Conservation (phyloP, 768 basidiomycete genomes). For the Suillus subluteus region DNA sequence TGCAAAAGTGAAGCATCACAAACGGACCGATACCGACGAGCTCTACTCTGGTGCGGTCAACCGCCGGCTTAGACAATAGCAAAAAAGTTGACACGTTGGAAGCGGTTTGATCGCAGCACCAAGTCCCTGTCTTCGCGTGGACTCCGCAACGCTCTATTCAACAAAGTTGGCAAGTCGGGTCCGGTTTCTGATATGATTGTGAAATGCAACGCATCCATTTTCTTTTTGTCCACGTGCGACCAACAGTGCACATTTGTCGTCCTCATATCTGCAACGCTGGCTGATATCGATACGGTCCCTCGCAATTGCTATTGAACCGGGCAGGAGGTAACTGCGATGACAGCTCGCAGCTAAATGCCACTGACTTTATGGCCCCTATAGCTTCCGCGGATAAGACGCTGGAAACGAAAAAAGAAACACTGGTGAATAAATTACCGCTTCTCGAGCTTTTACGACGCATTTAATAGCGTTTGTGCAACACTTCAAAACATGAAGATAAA, state of each 20-base stretch:
- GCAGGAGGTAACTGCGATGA: background rate
- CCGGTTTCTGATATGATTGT: background rate
- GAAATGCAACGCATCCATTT: background rate
- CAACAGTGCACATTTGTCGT: background rate
- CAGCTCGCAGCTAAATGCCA: background rate
- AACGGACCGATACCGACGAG: background rate
- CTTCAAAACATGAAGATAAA: constrained; percentile 2
- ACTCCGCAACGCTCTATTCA: background rate
- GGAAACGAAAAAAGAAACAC: background rate
- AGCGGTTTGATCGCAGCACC: constrained; percentile 4
- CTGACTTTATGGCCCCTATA: background rate
- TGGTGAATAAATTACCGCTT: background rate
- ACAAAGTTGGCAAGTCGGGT: constrained; percentile 1
- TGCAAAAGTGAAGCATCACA: background rate
- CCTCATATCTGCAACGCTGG: background rate
- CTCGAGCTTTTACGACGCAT: background rate
- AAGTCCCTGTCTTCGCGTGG: background rate
- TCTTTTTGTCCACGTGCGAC: background rate
- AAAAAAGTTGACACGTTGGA: constrained; percentile 10
- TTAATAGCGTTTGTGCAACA: background rate
- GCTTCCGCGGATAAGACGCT: background rate
- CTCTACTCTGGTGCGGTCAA: background rate
- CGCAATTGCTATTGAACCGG: background rate
- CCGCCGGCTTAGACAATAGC: background rate
- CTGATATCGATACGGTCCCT: background rate